Percentiles rank a stretch among this genome's conserved stretches.
These are phyloP conservation scores for Trichosporon sp. DNA, from an alignment of 1,284 basidiomycete genomes.

Conservation along the genomic window DNA sequence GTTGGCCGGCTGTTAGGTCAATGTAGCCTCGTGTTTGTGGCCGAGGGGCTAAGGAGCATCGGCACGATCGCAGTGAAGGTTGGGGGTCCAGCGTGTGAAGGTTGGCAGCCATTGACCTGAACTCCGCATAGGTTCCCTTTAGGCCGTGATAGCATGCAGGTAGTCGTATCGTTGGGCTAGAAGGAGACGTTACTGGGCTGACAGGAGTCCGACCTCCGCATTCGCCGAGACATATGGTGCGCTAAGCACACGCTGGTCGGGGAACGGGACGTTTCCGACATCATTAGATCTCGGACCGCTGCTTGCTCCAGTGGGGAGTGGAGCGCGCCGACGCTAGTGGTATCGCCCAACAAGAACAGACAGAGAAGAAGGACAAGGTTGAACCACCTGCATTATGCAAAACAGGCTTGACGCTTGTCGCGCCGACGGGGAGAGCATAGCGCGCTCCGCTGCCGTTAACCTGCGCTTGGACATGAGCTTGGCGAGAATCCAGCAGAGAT, in stretches of 20 bases:
- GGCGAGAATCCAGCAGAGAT: background rate
- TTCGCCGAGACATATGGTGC: background rate
- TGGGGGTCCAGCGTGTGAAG: too few species aligned
- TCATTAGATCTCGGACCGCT: background rate
- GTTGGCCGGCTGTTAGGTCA: too few species aligned
- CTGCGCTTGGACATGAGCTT: background rate
- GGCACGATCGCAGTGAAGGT: too few species aligned
- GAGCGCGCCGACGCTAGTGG: background rate
- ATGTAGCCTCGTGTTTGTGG: too few species aligned
- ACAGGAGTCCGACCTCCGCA: background rate
- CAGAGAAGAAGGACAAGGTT: background rate
- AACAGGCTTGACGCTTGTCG: slow-evolving; percentile 16
- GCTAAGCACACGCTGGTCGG: background rate
- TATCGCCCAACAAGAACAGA: too few species aligned
- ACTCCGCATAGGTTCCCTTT: too few species aligned
- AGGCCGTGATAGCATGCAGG: too few species aligned
- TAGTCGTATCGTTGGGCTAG: too few species aligned
- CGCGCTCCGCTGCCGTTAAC: background rate
- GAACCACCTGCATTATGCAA: background rate
- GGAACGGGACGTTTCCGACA: background rate
- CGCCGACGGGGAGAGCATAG: slow-evolving; percentile 3
- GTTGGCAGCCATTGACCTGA: too few species aligned
- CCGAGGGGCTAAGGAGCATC: too few species aligned
- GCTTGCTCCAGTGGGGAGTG: background rate
- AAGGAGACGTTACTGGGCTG: background rate